Evolutionary conservation across 768 basidiomycete species (phyloP), one percentile per base, ranked within the genome.

Genomic region (Holtermannia corniformis): DNA sequence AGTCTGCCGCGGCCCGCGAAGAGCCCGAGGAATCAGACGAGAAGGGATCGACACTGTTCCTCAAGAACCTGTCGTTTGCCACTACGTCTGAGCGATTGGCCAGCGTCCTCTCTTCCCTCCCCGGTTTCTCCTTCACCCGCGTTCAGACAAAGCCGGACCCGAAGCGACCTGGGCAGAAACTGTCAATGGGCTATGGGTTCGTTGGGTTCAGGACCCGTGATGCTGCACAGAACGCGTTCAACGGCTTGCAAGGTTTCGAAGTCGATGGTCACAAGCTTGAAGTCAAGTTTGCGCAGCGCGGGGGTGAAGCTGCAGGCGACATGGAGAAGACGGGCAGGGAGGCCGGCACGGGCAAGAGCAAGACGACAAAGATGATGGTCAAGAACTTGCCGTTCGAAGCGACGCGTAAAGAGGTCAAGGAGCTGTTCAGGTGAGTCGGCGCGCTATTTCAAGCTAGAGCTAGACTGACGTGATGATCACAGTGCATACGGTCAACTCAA

Each of bases 301-400:
- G 88, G 0, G 71, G 67, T 7, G 82, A 81, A 40, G 85, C 82
- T 28, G 81, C 80, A 7, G 53, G 58, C 46, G 50, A 27, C 47
- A 75, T 70, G n/a, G 68, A 71, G 43, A 70, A 63, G 37, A 73
- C 72, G 56, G 70, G 60, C 46, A 75, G 73, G 42, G 75, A 65
- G 26, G 76, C 70, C 51, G n/a, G n/a, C n/a, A 72, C 65, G 22
- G 74, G 61, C 14, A 83, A 80, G 74, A 80, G 78, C 47, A 78
- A 78, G 54, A 85, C 86, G 57, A 86, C 90, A 58, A 97, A 96
- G 81, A 83, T 97, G 79, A 82, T 97, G 47, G 89, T 97, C 60
- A 97, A 96, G 81, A 99, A 99, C 64, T 79, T 96, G 50, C 91
- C 95, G 40, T 99, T 99, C 75, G 95, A 99, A 72, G 88, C 85